phyloP scores from a whole-genome alignment of 768 basidiomycete species.

The Botryobasidium botryosum region DNA sequence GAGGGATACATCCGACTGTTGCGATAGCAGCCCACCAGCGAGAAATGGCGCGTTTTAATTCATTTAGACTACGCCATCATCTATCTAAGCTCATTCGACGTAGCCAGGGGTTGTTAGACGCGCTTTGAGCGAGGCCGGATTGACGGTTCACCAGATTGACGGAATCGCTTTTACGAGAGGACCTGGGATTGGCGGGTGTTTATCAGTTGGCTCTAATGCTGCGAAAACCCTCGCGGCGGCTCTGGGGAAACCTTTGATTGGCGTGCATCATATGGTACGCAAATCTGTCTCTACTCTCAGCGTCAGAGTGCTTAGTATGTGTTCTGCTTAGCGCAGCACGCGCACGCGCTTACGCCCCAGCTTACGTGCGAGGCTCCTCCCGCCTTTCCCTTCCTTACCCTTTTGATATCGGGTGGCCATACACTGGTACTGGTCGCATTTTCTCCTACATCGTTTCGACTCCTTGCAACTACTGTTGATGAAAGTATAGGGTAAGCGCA shows the following conservation, averaged over 20 bases:
- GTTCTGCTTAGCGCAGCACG: constrained; percentile 42
- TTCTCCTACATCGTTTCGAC: constrained; percentile 38
- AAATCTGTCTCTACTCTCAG: background rate
- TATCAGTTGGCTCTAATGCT: constrained; percentile 61
- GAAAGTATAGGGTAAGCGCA: constrained; percentile 50
- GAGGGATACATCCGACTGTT: constrained; percentile 61
- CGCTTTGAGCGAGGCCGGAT: constrained; percentile 48
- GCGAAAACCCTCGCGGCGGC: constrained; percentile 77
- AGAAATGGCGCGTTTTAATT: constrained; percentile 50
- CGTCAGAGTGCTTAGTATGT: constrained; percentile 4
- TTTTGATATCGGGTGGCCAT: constrained; percentile 90
- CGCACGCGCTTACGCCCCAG: constrained; percentile 69
- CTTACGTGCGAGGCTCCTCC: constrained; percentile 38
- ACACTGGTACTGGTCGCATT: constrained; percentile 68
- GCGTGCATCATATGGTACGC: constrained; percentile 88
- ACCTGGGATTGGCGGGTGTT: constrained; percentile 52
- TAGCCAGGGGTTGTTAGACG: constrained; percentile 57
- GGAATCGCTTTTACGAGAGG: constrained; percentile 87
- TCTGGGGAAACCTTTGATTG: constrained; percentile 60
- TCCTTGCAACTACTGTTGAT: constrained; percentile 60
- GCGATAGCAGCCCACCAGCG: constrained; percentile 66
- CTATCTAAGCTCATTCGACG: background rate
- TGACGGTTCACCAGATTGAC: constrained; percentile 48
- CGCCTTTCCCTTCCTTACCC: constrained; percentile 69
- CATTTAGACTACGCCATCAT: constrained; percentile 8